Evolutionary conservation across 805 yeast genomes (phyloP).

Genomic region (Saturnispora bothae): DNA sequence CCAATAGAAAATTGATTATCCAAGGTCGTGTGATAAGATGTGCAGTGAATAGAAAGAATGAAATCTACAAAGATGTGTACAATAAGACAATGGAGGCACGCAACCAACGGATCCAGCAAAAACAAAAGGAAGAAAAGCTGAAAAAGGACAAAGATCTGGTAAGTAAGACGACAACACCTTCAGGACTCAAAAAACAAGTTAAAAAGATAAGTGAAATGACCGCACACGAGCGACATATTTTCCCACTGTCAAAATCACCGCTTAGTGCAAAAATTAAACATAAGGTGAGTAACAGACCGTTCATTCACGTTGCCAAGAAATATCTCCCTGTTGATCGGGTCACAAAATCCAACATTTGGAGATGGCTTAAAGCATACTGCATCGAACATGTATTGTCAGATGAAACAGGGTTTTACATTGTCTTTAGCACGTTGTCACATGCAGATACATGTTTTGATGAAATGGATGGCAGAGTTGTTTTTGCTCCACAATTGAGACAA

Average conservation of each 20-base stretch:
- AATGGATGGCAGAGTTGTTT: slow-evolving; percentile 48
- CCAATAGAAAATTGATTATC: slow-evolving; percentile 32
- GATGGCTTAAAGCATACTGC: slow-evolving; percentile 44
- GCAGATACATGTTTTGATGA: slow-evolving; percentile 48
- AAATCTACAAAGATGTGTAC: slow-evolving; percentile 27
- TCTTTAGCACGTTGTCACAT: slow-evolving; percentile 50
- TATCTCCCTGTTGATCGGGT: slow-evolving; percentile 39
- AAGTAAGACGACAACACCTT: slow-evolving; percentile 1
- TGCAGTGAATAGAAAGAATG: slow-evolving; percentile 37
- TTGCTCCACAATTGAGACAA: not conserved
- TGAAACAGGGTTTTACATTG: slow-evolving; percentile 55
- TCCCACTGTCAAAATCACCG: too few species aligned
- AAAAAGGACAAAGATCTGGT: slow-evolving; percentile 9
- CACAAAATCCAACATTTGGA: slow-evolving; percentile 47
- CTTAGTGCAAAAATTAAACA: too few species aligned
- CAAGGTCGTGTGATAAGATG: slow-evolving; percentile 46
- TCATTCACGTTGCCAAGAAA: slow-evolving; percentile 41
- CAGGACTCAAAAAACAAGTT: slow-evolving; percentile 1
- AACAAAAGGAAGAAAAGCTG: slow-evolving; percentile 23
- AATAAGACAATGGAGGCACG: slow-evolving; percentile 25
- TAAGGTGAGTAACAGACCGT: too few species aligned
- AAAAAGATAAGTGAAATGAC: slow-evolving; percentile 12
- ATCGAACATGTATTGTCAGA: slow-evolving; percentile 62
- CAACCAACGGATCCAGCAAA: slow-evolving; percentile 27
- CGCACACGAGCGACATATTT: slow-evolving; percentile 26